phyloP scores from a whole-genome alignment of 805 yeast species.

The Candida caryicola region DNA sequence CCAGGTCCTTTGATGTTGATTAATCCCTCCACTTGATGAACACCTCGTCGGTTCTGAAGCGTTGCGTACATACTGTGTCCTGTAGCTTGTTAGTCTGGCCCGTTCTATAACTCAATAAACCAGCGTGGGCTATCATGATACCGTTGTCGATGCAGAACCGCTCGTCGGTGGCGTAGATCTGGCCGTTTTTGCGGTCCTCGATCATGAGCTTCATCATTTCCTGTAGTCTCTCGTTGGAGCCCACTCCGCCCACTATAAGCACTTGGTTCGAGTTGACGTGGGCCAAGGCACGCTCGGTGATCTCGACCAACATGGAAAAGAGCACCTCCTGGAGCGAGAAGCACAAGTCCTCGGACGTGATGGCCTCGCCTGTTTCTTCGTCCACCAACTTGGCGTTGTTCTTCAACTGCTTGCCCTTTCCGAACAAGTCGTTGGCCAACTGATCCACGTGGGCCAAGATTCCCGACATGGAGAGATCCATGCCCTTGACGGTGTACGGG shows the following conservation, averaged over 20 bases:
- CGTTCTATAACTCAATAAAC: slow-evolving; percentile 78
- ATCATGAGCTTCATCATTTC: slow-evolving; percentile 98
- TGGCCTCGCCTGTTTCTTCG: slow-evolving; percentile 45
- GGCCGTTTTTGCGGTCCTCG: slow-evolving; percentile 73
- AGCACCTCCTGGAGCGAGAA: slow-evolving; percentile 89
- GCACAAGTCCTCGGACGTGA: slow-evolving; percentile 85
- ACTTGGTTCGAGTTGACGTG: slow-evolving; percentile 90
- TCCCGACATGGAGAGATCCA: slow-evolving; percentile 97
- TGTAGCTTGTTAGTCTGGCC: slow-evolving; percentile 61
- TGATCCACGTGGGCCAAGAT: slow-evolving; percentile 81
- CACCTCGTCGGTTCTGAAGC: slow-evolving; percentile 94
- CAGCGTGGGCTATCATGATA: slow-evolving; percentile 99
- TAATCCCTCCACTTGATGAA: slow-evolving; percentile 80
- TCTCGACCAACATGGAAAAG: slow-evolving; percentile 95
- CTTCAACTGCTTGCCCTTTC: slow-evolving; percentile 25
- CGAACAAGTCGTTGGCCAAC: slow-evolving; percentile 70
- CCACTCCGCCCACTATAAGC: slow-evolving; percentile 97
- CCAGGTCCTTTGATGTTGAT: no score
- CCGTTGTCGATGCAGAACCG: slow-evolving; percentile 97
- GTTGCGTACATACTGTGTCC: slow-evolving; percentile 85
- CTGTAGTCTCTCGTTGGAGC: slow-evolving; percentile 86
- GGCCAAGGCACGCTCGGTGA: slow-evolving; percentile 98
- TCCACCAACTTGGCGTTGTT: slow-evolving; percentile 33
- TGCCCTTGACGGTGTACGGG: slow-evolving; percentile 97
- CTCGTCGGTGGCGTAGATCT: slow-evolving; percentile 93